A percentile compares a stretch with the other conserved stretches of the same genome.
These are phyloP conservation scores for Trypanosoma boissoni DNA, from an alignment of 208 protist species.

Conservation along the genomic window DNA sequence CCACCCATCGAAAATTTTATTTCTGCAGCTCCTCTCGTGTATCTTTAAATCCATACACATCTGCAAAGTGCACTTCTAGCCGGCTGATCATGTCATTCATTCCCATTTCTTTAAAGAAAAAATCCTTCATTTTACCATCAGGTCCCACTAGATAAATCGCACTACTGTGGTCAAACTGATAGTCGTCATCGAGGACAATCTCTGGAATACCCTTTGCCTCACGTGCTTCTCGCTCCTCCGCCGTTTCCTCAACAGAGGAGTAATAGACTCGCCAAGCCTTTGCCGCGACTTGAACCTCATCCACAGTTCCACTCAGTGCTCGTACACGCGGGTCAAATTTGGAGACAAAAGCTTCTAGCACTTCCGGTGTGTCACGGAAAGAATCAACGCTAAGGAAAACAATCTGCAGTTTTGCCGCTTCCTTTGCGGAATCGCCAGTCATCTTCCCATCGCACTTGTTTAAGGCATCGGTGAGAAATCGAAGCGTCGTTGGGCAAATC, in stretches of 20 bases:
- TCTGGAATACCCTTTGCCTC: constrained; percentile 56
- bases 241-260: constrained; percentile 77
- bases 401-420: constrained; percentile 52
- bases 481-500: constrained; percentile 72
- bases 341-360: constrained; percentile 60
- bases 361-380: constrained; percentile 64
- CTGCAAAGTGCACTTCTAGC: constrained; percentile 59
- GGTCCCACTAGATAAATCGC: constrained; percentile 82
- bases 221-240: constrained; percentile 57
- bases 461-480: constrained; percentile 70
- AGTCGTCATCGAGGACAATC: constrained; percentile 65
- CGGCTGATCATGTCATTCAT: constrained; percentile 50
- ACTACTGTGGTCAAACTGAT: constrained; percentile 87
- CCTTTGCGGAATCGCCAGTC: constrained; percentile 32
- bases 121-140: constrained; percentile 88
- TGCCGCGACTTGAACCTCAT: constrained; percentile 55
- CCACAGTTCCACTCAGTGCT: constrained; percentile 49
- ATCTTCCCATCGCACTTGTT: constrained; percentile 32
- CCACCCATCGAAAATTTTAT: not conserved
- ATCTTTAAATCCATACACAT: constrained; percentile 80
- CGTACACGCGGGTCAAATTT: constrained; percentile 60
- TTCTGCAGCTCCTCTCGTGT: constrained; percentile 20
- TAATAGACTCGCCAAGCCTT: constrained; percentile 80
- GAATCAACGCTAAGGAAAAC: constrained; percentile 82
- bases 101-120: constrained; percentile 88